Conservation (phyloP, 441 rosid genomes). For the Jatropha podagrica region DNA sequence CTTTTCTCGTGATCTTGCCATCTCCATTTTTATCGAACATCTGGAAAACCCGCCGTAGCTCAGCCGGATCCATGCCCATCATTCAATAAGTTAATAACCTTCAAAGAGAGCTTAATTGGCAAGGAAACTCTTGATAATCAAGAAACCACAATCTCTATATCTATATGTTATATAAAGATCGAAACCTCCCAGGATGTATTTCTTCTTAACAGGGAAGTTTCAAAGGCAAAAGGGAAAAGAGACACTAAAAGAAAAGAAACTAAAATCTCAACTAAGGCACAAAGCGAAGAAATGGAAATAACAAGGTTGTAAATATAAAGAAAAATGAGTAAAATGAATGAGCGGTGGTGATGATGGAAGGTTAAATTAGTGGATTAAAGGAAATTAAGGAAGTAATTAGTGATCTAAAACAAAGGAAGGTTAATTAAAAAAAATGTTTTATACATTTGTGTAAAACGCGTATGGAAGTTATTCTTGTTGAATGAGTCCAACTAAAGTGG, state of each 20-base stretch:
- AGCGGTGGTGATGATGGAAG: not conserved
- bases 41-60: constrained; percentile 77
- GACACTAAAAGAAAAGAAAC: not conserved
- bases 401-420: too few species aligned
- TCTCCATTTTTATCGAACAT: constrained; percentile 91
- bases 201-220: not conserved
- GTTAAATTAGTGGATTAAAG: not conserved
- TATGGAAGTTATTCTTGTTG: too few species aligned
- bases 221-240: not conserved
- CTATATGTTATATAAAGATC: not conserved
- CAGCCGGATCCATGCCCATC: constrained; percentile 51
- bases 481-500: too few species aligned
- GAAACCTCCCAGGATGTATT: not conserved
- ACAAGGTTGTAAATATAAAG: not conserved
- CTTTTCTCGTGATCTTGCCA: constrained; percentile 71
- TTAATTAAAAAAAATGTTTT: too few species aligned
- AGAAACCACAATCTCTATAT: not conserved
- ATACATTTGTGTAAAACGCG: too few species aligned
- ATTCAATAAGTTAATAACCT: too few species aligned
- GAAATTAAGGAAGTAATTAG: not conserved
- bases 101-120: too few species aligned
- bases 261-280: not conserved
- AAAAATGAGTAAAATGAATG: not conserved
- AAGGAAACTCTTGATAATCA: not conserved
- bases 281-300: not conserved